Evolutionary conservation across 768 basidiomycete species (phyloP), one percentile per base, ranked within the genome.

Genomic region (Auricularia heimuer): DNA sequence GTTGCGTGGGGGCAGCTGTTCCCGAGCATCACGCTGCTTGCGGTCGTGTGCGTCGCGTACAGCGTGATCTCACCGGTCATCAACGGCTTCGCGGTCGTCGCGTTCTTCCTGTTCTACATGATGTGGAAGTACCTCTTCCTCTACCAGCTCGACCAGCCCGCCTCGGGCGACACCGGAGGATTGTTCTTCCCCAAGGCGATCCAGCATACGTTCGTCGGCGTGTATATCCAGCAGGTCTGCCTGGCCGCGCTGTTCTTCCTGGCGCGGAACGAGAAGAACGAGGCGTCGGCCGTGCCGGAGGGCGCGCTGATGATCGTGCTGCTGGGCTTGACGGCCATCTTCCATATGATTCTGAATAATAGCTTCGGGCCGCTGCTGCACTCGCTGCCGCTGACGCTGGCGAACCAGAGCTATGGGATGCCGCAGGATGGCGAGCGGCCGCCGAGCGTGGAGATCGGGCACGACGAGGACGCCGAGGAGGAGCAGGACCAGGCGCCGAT

Each of bases 161-260:
- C 81, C 0, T 75, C 81, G 3, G 78, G 78, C 62, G 94, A 97
- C 64, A 96, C 94, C 0, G 96, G 96, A 44, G 97, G 97, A 0
- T 73, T 92, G 61, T 98, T 97, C 81, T 98, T 94, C 82, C 95
- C 95, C 29, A 91, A 88, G 75, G 96, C 97, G 3, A 84, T 98
- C 34, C 86, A 91, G 61, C 97, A 98, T 71, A 72, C 96, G 36
- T 98, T 98, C 68, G 92, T 94, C 24, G 97, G 96, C 3, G 70
- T 98, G 73, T 99, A 99, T 73, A 81, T 99, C 56, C 85, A 95
- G 73, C 88, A 97, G 73, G 71, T 98, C 61, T 94, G 90, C 73
- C 78, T 97, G 42, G 82, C 83, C 37, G 91, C 90, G 3, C 77
- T 98, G 67, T 97, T 98, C 83, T 98, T 99, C 87, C 81, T 99